These are phyloP conservation scores for Penicillium sp. DNA, from an alignment of 2,329 filamentous ascomycete species.

Conservation along the genomic window DNA sequence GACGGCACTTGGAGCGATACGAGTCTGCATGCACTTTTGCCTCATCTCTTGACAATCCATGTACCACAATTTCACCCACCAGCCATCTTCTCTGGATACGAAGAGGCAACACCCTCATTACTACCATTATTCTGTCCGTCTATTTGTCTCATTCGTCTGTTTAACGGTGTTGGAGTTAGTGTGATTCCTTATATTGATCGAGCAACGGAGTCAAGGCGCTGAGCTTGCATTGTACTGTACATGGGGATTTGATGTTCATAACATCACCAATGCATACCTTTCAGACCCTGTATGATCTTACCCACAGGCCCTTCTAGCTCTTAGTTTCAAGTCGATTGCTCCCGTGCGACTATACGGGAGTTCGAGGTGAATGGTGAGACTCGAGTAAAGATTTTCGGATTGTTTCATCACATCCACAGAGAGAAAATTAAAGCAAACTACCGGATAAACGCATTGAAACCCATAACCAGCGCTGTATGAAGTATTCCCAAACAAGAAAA, in stretches of 20 bases:
- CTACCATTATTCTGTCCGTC: conserved; percentile 6
- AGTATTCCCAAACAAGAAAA: neutral
- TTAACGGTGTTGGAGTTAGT: conserved; percentile 18
- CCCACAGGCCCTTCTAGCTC: too few relatives aligned
- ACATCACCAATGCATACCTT: conserved; percentile 7
- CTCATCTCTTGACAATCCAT: neutral
- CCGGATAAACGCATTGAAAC: conserved; percentile 2
- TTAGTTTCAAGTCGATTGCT: too few relatives aligned
- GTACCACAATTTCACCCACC: neutral
- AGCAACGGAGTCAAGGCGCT: conserved; percentile 4
- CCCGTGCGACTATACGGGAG: neutral
- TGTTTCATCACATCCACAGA: conserved; percentile 1
- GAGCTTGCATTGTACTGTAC: conserved; percentile 9
- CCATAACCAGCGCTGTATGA: conserved; percentile 16
- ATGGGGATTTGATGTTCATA: conserved; percentile 5
- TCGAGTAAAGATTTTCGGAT: neutral
- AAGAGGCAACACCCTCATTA: conserved; percentile 11
- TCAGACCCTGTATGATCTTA: neutral
- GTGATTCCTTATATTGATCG: neutral
- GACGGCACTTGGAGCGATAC: neutral
- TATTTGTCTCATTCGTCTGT: neutral
- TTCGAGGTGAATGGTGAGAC: neutral
- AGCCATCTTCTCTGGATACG: conserved; percentile 14
- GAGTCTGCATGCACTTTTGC: neutral
- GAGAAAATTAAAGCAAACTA: neutral